A percentile compares a stretch with the other conserved stretches of the same genome.
Evolutionary conservation across 2,329 filamentous ascomycete genomes (phyloP).

Genomic region (Diaporthe vexans): DNA sequence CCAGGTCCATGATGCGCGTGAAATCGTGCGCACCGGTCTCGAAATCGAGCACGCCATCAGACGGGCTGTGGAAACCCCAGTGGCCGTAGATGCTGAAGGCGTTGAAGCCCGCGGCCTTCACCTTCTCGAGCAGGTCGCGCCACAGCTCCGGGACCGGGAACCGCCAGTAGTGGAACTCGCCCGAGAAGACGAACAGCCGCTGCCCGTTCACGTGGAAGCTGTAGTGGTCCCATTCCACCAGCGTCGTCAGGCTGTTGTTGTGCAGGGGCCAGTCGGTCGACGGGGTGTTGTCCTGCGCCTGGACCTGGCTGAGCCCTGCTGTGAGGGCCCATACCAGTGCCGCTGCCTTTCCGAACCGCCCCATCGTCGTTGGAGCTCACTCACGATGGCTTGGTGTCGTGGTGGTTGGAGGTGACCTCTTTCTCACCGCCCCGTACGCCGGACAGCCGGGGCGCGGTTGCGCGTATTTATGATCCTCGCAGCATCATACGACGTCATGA

Average conservation of each 20-base stretch:
- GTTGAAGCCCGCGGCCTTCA: slow-evolving; percentile 59
- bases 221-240: slow-evolving; percentile 54
- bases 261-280: slow-evolving; percentile 44
- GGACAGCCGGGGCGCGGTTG: background rate
- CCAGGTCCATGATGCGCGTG: slow-evolving; percentile 64
- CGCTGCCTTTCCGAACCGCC: slow-evolving; percentile 24
- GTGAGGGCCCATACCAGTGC: slow-evolving; percentile 37
- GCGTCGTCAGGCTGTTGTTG: slow-evolving; percentile 41
- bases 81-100: slow-evolving; percentile 59
- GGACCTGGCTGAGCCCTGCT: slow-evolving; percentile 18
- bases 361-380: slow-evolving; percentile 7
- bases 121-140: slow-evolving; percentile 58
- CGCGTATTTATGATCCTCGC: slow-evolving; percentile 16
- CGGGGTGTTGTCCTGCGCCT: slow-evolving; percentile 19
- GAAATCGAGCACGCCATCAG: slow-evolving; percentile 58
- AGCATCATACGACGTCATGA: slow-evolving; percentile 8
- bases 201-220: slow-evolving; percentile 58
- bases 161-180: slow-evolving; percentile 60
- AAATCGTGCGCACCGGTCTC: slow-evolving; percentile 67
- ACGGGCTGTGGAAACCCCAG: slow-evolving; percentile 58
- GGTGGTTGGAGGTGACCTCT: background rate
- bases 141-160: slow-evolving; percentile 58
- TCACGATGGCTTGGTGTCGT: slow-evolving; percentile 9
- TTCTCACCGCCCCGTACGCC: background rate
- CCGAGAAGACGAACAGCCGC: slow-evolving; percentile 58